Base-by-base conservation (phyloP, 768 basidiomycete species). In the Mycena haematopus region DNA sequence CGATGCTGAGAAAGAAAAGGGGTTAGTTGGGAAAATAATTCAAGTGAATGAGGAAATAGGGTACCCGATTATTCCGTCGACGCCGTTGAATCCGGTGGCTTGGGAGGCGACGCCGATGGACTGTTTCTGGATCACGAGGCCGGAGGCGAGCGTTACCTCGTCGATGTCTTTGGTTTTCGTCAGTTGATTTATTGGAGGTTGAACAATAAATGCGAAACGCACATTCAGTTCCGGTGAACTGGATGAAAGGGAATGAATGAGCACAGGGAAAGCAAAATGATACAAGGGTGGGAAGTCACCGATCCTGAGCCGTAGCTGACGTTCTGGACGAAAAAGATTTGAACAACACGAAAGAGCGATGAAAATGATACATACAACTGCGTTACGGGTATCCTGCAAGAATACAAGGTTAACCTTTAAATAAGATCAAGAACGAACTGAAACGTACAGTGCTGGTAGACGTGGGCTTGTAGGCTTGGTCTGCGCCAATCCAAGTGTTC, bases 401-500 rank as follows among this genome's bases (percentile, higher is more conserved):
- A n/a, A 42, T 13, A 5, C 8, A 29, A 6, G 14, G 38, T 67
- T 58, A 52, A 31, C 6, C 17, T 8, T 10, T 7, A 31, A 33
- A 29, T 45, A 33, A 17, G 36, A 40, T 6, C 24, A 0, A 38
- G 42, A 35, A 52, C 10, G 24, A 7, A 29, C 73, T 70, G 15
- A 76, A n/a, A 77, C 71, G 0, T 77, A 67, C 71, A 60, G 77
- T 74, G 70, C 80, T 81, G 3, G 85, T 80, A 50, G 70, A 75
- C 1, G 85, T 84, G 22, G 73, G 77, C 2, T 69, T 74, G 72
- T 83, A 89, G 40, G 72, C 56, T 64, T 75, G 78, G 62, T 70
- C 74, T 3, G 86, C 86, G 44, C 86, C 85, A 36, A 86, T 69
- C 86, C 85, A 88, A 19, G 82, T 85, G 72, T 84, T 83, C 1